Evolutionary conservation across 345 rosid species (phyloP), one percentile per base, ranked within the genome.

Genomic region (Barbarea vulgaris): DNA sequence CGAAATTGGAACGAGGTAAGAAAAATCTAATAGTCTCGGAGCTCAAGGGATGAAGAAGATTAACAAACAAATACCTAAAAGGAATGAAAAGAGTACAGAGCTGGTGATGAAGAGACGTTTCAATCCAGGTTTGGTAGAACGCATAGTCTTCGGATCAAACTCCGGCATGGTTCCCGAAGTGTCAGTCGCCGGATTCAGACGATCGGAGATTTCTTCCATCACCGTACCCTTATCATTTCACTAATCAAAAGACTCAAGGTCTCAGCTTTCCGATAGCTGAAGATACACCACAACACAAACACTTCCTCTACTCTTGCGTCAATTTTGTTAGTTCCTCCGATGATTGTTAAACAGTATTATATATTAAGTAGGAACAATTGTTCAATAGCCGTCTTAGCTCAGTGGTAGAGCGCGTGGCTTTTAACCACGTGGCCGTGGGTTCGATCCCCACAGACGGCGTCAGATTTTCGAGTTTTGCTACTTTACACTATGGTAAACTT

Each of bases 61-160:
- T 17, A 0, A 46, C n/a, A 7, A 53, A 64, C 12, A 7, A 22
- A n/a, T 48, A 86, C 93, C 90, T 76, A 93, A 69, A 54, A 95
- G 52, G 86, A 95, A 95, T 59, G 97, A 87, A 57, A 87, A 33
- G 66, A 95, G 87, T 48, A 90, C 92, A 25, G 91, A 75, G 36
- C 88, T 46, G 58, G 92, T 85, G 55, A 95, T 84, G 68, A 85
- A 61, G 75, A 92, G 89, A 48, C 99, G 97, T 83, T 95, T 90
- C 73, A 79, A 56, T 18, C 97, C 93, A 17, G 99, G 98, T 74
- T 81, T 80, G 1, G 86, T 81, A 41, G 67, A 80, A 34, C 99
- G 97, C 91, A 87, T 84, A 24, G 75, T 86, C 57, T 68, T 59
- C 2, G 84, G 82, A 58, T 87, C 84, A 62, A 82, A 74, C 11